Evolutionary conservation across 108 stramenopile genomes (phyloP).

Genomic region (Cyclotella choctawhatcheeana): DNA sequence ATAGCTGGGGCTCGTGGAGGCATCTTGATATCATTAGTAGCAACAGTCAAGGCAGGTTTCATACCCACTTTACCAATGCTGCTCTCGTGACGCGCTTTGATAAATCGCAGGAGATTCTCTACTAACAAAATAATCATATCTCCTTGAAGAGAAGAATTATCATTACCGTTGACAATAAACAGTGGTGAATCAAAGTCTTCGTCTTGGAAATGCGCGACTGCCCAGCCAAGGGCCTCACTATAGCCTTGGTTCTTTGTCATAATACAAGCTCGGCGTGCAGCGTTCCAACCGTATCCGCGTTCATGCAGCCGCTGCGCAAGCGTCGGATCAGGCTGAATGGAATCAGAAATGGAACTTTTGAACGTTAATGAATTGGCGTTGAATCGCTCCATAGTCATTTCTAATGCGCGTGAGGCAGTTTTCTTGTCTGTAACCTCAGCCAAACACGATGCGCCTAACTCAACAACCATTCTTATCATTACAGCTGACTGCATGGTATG

Average conservation of each 20-base stretch:
- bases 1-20: not conserved
- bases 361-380: slow-evolving; percentile 4
- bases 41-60: not conserved
- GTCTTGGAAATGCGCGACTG: slow-evolving; percentile 74
- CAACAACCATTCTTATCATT: slow-evolving; percentile 22
- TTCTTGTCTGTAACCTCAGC: slow-evolving; percentile 15
- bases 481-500: not conserved
- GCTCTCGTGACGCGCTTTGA: slow-evolving; percentile 1
- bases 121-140: slow-evolving; percentile 18
- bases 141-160: slow-evolving; percentile 7
- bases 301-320: slow-evolving; percentile 50
- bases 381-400: slow-evolving; percentile 21
- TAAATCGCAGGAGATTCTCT: slow-evolving; percentile 6
- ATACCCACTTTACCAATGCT: not conserved
- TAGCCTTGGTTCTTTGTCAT: slow-evolving; percentile 66
- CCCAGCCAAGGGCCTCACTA: slow-evolving; percentile 76
- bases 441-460: slow-evolving; percentile 40
- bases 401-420: slow-evolving; percentile 14
- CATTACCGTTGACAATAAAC: slow-evolving; percentile 40
- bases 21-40: not conserved
- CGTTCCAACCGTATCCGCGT: slow-evolving; percentile 75
- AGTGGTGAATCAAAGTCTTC: slow-evolving; percentile 72
- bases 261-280: slow-evolving; percentile 66
- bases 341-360: not conserved
- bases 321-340: slow-evolving; percentile 30